phyloP scores from a whole-genome alignment of 1,284 basidiomycete species.

The Leccinum subrobustum region DNA sequence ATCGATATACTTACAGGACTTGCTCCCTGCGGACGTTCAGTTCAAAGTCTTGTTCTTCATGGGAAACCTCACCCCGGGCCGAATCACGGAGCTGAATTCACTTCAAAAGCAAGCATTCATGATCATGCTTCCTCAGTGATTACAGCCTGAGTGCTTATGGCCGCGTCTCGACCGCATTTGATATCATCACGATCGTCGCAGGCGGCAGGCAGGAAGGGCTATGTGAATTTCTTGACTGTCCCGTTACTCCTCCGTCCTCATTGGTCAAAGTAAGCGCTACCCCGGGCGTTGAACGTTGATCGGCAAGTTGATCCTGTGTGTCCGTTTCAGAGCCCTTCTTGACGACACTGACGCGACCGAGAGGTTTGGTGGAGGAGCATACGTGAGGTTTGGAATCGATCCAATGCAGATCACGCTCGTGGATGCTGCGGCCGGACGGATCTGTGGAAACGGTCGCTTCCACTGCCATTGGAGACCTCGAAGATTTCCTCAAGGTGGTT shows the following conservation, averaged over 20 bases:
- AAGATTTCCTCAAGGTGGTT: neutral
- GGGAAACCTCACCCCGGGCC: too few relatives aligned
- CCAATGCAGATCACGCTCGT: too few relatives aligned
- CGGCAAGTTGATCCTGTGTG: neutral
- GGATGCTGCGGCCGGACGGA: constrained; percentile 11
- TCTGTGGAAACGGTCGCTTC: constrained; percentile 9
- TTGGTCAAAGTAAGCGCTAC: constrained; percentile 56
- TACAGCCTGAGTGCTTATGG: constrained; percentile 19
- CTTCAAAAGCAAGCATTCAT: too few relatives aligned
- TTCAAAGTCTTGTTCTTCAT: too few relatives aligned
- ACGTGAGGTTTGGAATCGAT: too few relatives aligned
- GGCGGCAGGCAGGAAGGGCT: constrained; percentile 41
- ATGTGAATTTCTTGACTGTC: constrained; percentile 47
- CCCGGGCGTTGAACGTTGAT: neutral
- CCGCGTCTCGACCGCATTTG: constrained; percentile 41
- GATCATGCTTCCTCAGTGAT: too few relatives aligned
- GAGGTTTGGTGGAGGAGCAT: too few relatives aligned
- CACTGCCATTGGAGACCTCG: neutral
- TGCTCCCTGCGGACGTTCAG: too few relatives aligned
- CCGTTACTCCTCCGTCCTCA: constrained; percentile 53
- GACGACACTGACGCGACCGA: neutral
- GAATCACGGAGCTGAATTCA: too few relatives aligned
- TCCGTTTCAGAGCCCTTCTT: constrained; percentile 11
- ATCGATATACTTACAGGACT: too few relatives aligned
- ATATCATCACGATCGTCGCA: constrained; percentile 49